Evolutionary conservation across 2,329 filamentous ascomycete genomes (phyloP).

Genomic region (Phyllosticta citrichinensis): DNA sequence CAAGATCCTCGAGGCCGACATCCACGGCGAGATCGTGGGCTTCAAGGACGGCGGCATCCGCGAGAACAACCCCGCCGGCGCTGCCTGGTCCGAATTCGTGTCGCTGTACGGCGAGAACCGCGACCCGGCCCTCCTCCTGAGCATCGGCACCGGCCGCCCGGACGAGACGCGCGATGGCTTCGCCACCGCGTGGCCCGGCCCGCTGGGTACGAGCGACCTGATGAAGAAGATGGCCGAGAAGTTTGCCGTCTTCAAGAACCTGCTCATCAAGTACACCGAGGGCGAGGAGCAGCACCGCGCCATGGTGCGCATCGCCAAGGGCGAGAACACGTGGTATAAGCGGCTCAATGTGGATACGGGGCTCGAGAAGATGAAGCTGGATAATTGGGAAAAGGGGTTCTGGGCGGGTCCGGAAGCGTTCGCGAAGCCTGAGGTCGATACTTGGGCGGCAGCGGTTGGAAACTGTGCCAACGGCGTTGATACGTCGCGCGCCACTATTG

Average conservation of each 20-base stretch:
- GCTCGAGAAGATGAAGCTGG: conserved; percentile 35
- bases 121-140: conserved; percentile 36
- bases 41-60: conserved; percentile 44
- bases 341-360: conserved; percentile 38
- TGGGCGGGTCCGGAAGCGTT: conserved; percentile 24
- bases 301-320: conserved; percentile 36
- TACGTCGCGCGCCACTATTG: neutral
- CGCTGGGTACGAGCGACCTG: conserved; percentile 31
- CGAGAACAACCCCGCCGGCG: conserved; percentile 41
- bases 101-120: conserved; percentile 34
- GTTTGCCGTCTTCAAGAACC: conserved; percentile 39
- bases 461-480: conserved; percentile 17
- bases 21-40: conserved; percentile 28
- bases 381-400: conserved; percentile 35
- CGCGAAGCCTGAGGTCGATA: neutral
- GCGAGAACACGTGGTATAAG: conserved; percentile 43
- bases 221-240: conserved; percentile 39
- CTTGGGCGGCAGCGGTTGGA: neutral
- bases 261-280: conserved; percentile 43
- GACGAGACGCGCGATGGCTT: conserved; percentile 37
- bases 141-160: conserved; percentile 37
- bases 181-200: conserved; percentile 35
- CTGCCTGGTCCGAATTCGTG: conserved; percentile 38
- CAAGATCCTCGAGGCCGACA: conserved; percentile 37
- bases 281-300: conserved; percentile 38